These are phyloP conservation scores for Spencermartinsiella ligniputridi DNA, from an alignment of 1,139 yeast species.

Conservation along the genomic window DNA sequence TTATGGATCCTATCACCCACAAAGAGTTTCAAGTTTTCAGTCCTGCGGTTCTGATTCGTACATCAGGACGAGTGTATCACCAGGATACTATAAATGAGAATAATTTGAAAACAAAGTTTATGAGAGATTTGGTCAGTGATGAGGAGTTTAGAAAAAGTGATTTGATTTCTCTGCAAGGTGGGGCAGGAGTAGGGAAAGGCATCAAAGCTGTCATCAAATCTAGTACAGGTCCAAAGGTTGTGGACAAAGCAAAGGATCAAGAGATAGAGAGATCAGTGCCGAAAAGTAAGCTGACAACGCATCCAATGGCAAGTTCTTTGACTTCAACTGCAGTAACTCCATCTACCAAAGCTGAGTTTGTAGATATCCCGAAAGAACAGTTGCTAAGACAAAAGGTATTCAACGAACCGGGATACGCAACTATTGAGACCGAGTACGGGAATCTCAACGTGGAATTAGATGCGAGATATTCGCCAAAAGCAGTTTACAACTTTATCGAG, in stretches of 20 bases:
- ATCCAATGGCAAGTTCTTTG: slow-evolving; percentile 33
- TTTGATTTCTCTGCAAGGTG: slow-evolving; percentile 28
- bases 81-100: slow-evolving; percentile 31
- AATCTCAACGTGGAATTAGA: slow-evolving; percentile 39
- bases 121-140: slow-evolving; percentile 34
- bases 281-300: slow-evolving; percentile 26
- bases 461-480: slow-evolving; percentile 39
- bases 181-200: slow-evolving; percentile 20
- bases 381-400: slow-evolving; percentile 31
- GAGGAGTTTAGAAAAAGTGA: slow-evolving; percentile 30
- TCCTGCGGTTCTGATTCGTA: slow-evolving; percentile 30
- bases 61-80: slow-evolving; percentile 35
- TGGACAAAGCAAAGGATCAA: neutral
- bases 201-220: neutral
- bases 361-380: slow-evolving; percentile 24
- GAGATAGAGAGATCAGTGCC: slow-evolving; percentile 1
- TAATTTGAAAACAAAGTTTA: slow-evolving; percentile 29
- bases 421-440: slow-evolving; percentile 37
- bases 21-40: slow-evolving; percentile 30
- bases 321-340: slow-evolving; percentile 34
- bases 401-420: slow-evolving; percentile 31
- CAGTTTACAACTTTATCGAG: slow-evolving; percentile 43
- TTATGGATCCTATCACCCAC: slow-evolving; percentile 34
- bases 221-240: neutral
- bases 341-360: slow-evolving; percentile 24